phyloP scores from a whole-genome alignment of 441 rosid species.

The Sinapis alba region DNA sequence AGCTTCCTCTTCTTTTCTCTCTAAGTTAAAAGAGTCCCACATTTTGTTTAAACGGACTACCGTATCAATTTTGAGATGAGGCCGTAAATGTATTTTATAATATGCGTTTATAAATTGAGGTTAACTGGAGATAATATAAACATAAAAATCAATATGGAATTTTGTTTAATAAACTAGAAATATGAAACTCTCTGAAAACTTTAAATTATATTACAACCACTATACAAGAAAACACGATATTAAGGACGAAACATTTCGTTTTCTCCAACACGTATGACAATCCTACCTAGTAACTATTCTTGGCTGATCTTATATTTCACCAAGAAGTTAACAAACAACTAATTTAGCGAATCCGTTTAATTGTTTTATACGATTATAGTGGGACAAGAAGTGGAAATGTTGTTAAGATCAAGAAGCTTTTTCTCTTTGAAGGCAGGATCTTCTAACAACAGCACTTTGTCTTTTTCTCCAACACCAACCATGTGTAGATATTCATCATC shows the following conservation, averaged over 20 bases:
- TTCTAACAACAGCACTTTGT: slow-evolving; percentile 74
- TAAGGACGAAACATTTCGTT: too few relatives aligned
- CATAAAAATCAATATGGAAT: not conserved
- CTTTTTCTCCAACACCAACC: slow-evolving; percentile 88
- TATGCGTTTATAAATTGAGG: slow-evolving; percentile 1
- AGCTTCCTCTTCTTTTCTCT: slow-evolving; percentile 27
- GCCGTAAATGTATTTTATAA: slow-evolving; percentile 8
- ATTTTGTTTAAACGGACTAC: slow-evolving; percentile 12
- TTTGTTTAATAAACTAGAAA: slow-evolving; percentile 3
- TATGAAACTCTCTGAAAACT: not conserved
- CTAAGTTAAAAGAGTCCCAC: not conserved
- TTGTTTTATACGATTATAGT: slow-evolving; percentile 55
- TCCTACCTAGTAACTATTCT: not conserved
- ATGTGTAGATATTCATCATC: slow-evolving; percentile 79
- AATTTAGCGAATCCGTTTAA: not conserved
- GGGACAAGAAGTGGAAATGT: slow-evolving; percentile 41
- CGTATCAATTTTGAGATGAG: slow-evolving; percentile 1
- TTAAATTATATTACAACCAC: not conserved
- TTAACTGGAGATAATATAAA: slow-evolving; percentile 33
- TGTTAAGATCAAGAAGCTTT: slow-evolving; percentile 56
- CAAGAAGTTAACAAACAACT: slow-evolving; percentile 23
- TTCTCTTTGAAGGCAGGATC: slow-evolving; percentile 83
- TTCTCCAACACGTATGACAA: too few relatives aligned
- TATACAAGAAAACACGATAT: too few relatives aligned
- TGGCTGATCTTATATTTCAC: not conserved